These are phyloP conservation scores for Juglanconis juglandina DNA, from an alignment of 2,329 filamentous ascomycete species.

Conservation along the genomic window DNA sequence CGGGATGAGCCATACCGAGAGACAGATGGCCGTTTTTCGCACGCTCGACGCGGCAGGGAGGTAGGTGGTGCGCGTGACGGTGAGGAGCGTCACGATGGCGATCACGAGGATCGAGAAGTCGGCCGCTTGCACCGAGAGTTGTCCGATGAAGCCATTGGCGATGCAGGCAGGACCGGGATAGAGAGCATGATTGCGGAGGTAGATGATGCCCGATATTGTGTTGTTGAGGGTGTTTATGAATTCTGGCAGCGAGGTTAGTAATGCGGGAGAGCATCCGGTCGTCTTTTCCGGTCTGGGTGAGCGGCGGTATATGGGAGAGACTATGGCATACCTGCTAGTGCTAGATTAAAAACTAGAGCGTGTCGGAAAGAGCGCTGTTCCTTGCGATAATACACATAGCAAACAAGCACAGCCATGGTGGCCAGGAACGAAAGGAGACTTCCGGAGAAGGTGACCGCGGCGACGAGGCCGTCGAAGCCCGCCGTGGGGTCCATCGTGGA, in stretches of 20 bases:
- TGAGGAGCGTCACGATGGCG: slow-evolving; percentile 29
- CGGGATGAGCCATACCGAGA: slow-evolving; percentile 38
- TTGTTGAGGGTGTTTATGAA: slow-evolving; percentile 41
- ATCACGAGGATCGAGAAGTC: slow-evolving; percentile 44
- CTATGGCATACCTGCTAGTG: slow-evolving; percentile 19
- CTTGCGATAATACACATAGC: slow-evolving; percentile 15
- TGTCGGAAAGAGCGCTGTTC: slow-evolving; percentile 24
- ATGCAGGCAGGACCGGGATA: slow-evolving; percentile 32
- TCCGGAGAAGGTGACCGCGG: slow-evolving; percentile 17
- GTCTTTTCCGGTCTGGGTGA: neutral
- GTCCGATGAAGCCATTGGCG: slow-evolving; percentile 42
- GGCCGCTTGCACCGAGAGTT: slow-evolving; percentile 42
- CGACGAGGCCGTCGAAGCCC: slow-evolving; percentile 8
- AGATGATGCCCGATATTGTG: slow-evolving; percentile 36
- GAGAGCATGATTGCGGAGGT: slow-evolving; percentile 27
- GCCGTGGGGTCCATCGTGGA: slow-evolving; percentile 6
- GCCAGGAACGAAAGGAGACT: slow-evolving; percentile 19
- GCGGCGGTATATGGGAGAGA: neutral
- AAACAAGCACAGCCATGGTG: slow-evolving; percentile 16
- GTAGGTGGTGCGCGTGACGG: slow-evolving; percentile 28
- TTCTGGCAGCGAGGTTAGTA: slow-evolving; percentile 24
- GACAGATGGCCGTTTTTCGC: slow-evolving; percentile 32
- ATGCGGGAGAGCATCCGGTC: neutral
- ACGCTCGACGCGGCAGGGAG: slow-evolving; percentile 28
- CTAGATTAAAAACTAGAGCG: slow-evolving; percentile 23